phyloP scores from a whole-genome alignment of 164 flowering plant species.

The Aristolochia contorta region DNA sequence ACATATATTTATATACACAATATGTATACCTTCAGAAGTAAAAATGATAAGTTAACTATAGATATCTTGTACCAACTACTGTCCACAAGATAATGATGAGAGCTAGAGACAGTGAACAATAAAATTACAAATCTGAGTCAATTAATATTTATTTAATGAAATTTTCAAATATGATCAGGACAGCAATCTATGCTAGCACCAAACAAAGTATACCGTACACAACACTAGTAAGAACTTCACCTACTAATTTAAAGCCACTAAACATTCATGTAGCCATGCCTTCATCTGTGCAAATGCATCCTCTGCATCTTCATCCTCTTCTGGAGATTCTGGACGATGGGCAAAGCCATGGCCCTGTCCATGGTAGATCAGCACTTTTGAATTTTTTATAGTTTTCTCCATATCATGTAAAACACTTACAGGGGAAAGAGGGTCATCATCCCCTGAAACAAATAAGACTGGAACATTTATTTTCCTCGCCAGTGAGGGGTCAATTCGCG shows the following conservation, averaged over 20 bases:
- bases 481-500: conserved; percentile 41
- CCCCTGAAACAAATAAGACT: conserved; percentile 61
- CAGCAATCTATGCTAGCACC: neutral
- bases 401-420: conserved; percentile 28
- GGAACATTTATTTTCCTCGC: conserved; percentile 53
- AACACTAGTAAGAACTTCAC: neutral
- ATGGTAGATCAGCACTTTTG: conserved; percentile 40
- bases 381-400: conserved; percentile 32
- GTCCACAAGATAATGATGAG: neutral
- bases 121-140: neutral
- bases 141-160: neutral
- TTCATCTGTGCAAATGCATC: conserved; percentile 55
- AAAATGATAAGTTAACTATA: too few relatives aligned
- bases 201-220: neutral
- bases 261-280: conserved; percentile 54
- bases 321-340: conserved; percentile 62
- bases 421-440: conserved; percentile 58
- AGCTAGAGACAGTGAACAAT: neutral
- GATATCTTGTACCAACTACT: too few relatives aligned
- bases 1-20: too few relatives aligned
- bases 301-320: conserved; percentile 87
- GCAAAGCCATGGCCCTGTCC: conserved; percentile 87
- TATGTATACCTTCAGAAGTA: too few relatives aligned
- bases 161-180: neutral
- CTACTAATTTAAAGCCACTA: conserved; percentile 20